Percentiles rank a stretch among this genome's conserved stretches.
phyloP scores from a whole-genome alignment of 257 asterid genomes.

The Capsicum rhomboideum region DNA sequence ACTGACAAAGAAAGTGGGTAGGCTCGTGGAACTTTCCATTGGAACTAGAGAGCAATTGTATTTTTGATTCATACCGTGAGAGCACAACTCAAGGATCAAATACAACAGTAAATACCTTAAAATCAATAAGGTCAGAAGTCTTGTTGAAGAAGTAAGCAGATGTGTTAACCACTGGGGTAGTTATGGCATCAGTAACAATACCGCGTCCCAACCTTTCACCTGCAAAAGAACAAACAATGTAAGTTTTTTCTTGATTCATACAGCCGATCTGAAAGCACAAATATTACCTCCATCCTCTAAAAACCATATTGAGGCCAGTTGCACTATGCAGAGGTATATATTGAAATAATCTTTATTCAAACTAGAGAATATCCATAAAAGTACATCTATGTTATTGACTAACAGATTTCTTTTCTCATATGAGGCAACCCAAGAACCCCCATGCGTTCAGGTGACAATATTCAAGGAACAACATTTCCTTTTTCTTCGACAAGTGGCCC shows the following conservation, averaged over 20 bases:
- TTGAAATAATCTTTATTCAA: background rate
- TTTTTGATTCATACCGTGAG: background rate
- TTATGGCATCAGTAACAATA: constrained; percentile 75
- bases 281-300: background rate
- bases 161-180: constrained; percentile 89
- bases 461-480: background rate
- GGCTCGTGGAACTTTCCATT: background rate
- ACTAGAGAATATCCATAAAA: background rate
- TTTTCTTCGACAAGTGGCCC: background rate
- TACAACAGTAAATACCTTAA: constrained; percentile 49
- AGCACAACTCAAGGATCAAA: background rate
- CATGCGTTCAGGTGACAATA: background rate
- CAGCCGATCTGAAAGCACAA: background rate
- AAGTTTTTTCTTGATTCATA: background rate
- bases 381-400: background rate
- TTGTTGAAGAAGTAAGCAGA: constrained; percentile 91
- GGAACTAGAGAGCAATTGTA: background rate
- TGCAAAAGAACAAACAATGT: constrained; percentile 19
- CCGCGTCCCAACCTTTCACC: constrained; percentile 95
- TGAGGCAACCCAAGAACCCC: background rate
- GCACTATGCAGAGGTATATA: background rate
- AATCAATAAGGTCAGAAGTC: constrained; percentile 82
- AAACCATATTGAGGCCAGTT: background rate
- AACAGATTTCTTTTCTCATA: background rate
- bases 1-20: background rate